Evolutionary conservation across 2,329 filamentous ascomycete species (phyloP), one percentile per base, ranked within the genome.

Genomic region (Aspergillus ustus): DNA sequence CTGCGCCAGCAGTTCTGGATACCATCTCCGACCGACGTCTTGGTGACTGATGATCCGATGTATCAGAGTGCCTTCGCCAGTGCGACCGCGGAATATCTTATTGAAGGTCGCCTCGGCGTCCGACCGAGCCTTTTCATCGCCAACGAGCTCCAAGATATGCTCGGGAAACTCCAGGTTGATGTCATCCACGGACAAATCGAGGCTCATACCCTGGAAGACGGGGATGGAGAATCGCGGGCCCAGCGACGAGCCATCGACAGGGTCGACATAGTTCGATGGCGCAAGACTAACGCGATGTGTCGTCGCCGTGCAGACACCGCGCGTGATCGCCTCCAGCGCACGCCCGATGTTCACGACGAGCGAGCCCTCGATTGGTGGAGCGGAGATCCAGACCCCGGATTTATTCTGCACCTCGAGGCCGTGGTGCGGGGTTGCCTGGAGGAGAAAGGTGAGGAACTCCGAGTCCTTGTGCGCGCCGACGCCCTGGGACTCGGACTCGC

Each of bases 331-430:
- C 57, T 77, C 75, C 9, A 77, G 66, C 1, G 73, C 72, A 15
- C 74, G 72, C 0, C 79, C 81, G 29, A 83, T 82, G 57, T 83
- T 83, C 60, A 83, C 78, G 0, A 83, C 80, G n/a, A 83, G 73
- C 0, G 81, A 79, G 0, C 76, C 77, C 0, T 75, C 74, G 4
- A 82, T 71, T 1, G 81, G 81, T 22, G 74, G 70, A 6, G 78
- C 81, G 19, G 78, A 69, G 22, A 83, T 73, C 82, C 81, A 84
- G 9, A 72, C 70, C 0, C 81, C 81, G 2, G 74, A 67, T 59
- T 81, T 81, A 62, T 79, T 82, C 52, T 83, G 75, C 0, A 83
- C 82, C 61, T 84, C 80, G 0, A 84, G 75, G 0, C 82, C 82
- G 4, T 75, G 77, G 31, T 77, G 75, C 1, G 74, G 72, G 2